Percentiles rank a stretch among this genome's conserved stretches.
Conservation (phyloP, 441 rosid genomes). For the Macaranga tanarius region DNA sequence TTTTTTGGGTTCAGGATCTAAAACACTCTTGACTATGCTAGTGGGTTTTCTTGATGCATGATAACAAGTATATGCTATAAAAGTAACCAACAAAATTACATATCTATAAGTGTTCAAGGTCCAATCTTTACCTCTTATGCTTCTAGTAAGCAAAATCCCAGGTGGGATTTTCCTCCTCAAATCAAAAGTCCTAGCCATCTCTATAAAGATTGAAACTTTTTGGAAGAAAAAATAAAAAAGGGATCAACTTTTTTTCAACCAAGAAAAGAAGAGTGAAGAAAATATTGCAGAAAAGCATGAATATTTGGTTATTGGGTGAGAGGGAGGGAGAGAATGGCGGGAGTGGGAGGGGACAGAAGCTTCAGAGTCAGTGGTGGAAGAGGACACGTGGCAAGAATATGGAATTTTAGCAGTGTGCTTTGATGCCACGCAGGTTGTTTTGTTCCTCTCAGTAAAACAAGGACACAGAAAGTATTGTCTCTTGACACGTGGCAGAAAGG, state of each 20-base stretch:
- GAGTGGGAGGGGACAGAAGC: conserved; percentile 22
- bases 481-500: no score
- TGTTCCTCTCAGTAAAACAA: no score
- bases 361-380: not conserved
- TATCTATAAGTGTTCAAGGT: conserved; percentile 63
- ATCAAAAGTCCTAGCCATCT: conserved; percentile 37
- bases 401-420: conserved; percentile 15
- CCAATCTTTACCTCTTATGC: conserved; percentile 68
- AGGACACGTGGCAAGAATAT: conserved; percentile 35
- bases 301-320: conserved; percentile 12
- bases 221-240: not conserved
- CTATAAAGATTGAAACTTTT: not conserved
- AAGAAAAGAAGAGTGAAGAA: not conserved
- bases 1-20: conserved; percentile 41
- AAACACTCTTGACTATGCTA: conserved; percentile 87
- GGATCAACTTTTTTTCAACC: not conserved
- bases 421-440: conserved; percentile 35
- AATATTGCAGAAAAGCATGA: not conserved
- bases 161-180: conserved; percentile 60
- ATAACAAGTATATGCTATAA: conserved; percentile 72
- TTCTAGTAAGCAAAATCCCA: conserved; percentile 58
- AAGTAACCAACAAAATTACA: conserved; percentile 60
- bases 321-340: conserved; percentile 66
- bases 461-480: no score
- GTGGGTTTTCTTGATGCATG: conserved; percentile 92